Evolutionary conservation across 75 land plant species (phyloP), one percentile per base, ranked within the genome.

Genomic region (Ceratopteris richardii): DNA sequence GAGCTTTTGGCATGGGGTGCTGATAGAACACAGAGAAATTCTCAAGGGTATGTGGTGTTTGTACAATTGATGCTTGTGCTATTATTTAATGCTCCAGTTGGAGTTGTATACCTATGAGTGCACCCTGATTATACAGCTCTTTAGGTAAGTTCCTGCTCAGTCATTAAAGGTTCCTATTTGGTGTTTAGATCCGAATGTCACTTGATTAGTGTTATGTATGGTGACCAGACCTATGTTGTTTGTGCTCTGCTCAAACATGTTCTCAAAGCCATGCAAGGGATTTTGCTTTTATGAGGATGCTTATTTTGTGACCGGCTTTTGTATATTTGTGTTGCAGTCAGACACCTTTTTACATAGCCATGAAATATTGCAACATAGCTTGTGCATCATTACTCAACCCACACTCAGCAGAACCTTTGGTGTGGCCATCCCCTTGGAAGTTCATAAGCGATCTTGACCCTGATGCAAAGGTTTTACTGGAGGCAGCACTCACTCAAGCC

Each of bases 1-100:
- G 71, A 60, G 57, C 42, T 68, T 13, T 55, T 68, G 24, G 65
- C 71, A 14, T 68, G 71, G 71, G 71, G 71, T 33, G 71, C 71
- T 19, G 71, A 68, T 33, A 33, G 71, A 24, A 40, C 4, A 14
- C 33, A 16, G n/a, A 25, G 16, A 26, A 22, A 63, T 52, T 18
- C 27, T 31, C 44, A 25, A 21, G 65, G 65, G 65, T 63, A 37
- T 19, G 12, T 26, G 29, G 1, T 46, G 9, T 40, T 9, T 9
- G 42, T 14, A 40, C 9, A 40, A 9, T 9, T 9, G 42, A 40
- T 40, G 9, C 12, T 40, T n/a, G n/a, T n/a, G n/a, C 55, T 24
- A 21, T 25, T 53, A 21, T 5, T 25, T 18, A 1, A 9, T 21
- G 0, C 1, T 5, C 22, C 28, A 22, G 20, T 53, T 22, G 21